Evolutionary conservation across 805 yeast species (phyloP), one percentile per base, ranked within the genome.

Genomic region (Wickerhamomyces pijperi): DNA sequence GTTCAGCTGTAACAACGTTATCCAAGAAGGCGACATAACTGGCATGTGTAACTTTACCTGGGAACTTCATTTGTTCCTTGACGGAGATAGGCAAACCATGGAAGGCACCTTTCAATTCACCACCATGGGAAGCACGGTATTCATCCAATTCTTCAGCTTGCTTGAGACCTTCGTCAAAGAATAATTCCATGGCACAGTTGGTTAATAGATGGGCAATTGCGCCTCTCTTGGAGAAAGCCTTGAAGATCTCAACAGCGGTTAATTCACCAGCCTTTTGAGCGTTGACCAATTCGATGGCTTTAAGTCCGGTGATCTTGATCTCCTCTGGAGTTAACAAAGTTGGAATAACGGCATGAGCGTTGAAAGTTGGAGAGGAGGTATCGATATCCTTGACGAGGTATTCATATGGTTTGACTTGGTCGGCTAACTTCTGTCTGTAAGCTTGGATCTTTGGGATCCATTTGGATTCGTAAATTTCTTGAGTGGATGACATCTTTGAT

Each of bases 11-110:
- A 23, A 45, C 41, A 19, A 72, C 54, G 49, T 72, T 65, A 39
- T 68, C 71, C 34, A 76, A 54, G 59, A 63, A 58, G 11, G 70
- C 67, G 34, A 76, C 82, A 58, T 74, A 76, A 19, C 80, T 73
- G 19, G 78, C 83, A 43, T 73, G 71, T 17, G 81, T 75, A 46
- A 69, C 62, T 43, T 67, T 72, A 31, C 74, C 79, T 41, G 65
- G 69, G 50, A 67, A 70, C 42, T 70, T 67, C 60, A 75, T 68
- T 51, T 77, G 80, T 53, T 80, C 86, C 51, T 79, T 80, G 36
- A 79, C 57, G 0, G 84, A 77, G 37, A 80, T 63, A 15, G 86
- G 86, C 17, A 79, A 54, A 19, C 86, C 86, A 48, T 79, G 86
- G 46, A 80, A 63, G 5, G 83, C 79, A 35, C 86, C 87, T 21